These are phyloP conservation scores for Paramecium biaurelia DNA, from an alignment of 73 alveolate species.

Conservation along the genomic window DNA sequence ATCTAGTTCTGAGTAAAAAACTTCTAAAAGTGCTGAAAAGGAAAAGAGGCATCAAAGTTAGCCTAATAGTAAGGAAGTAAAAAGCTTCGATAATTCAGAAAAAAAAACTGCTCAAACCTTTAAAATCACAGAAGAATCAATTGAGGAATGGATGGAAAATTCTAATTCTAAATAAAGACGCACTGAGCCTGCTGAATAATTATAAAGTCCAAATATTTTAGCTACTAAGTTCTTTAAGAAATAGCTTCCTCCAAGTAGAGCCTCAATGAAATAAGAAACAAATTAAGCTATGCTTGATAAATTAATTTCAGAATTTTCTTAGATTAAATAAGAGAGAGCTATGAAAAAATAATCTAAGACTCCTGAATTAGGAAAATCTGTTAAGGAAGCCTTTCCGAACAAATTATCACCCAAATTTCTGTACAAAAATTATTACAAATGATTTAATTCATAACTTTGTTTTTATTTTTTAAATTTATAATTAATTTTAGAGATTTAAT, in stretches of 20 bases:
- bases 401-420: constrained; percentile 34
- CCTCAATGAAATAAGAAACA: constrained; percentile 15
- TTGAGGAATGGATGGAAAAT: constrained; percentile 54
- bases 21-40: neutral
- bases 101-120: constrained; percentile 12
- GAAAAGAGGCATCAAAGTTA: constrained; percentile 27
- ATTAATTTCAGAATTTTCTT: neutral
- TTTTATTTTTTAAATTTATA: neutral
- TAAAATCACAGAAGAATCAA: constrained; percentile 44
- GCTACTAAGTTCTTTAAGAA: constrained; percentile 1
- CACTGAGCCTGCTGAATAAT: constrained; percentile 31
- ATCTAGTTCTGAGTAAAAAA: constrained; percentile 16
- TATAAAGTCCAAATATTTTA: constrained; percentile 7
- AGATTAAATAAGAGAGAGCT: constrained; percentile 26
- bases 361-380: constrained; percentile 41
- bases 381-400: neutral
- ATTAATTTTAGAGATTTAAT: neutral
- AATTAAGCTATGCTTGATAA: neutral
- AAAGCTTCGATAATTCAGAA: neutral
- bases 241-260: neutral
- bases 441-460: neutral
- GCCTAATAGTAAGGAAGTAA: constrained; percentile 17
- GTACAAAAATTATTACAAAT: constrained; percentile 40
- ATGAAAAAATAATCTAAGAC: constrained; percentile 14
- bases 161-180: constrained; percentile 19